Conservation (phyloP, 2,329 filamentous ascomycete genomes). For the Pestalotiopsis fici region DNA sequence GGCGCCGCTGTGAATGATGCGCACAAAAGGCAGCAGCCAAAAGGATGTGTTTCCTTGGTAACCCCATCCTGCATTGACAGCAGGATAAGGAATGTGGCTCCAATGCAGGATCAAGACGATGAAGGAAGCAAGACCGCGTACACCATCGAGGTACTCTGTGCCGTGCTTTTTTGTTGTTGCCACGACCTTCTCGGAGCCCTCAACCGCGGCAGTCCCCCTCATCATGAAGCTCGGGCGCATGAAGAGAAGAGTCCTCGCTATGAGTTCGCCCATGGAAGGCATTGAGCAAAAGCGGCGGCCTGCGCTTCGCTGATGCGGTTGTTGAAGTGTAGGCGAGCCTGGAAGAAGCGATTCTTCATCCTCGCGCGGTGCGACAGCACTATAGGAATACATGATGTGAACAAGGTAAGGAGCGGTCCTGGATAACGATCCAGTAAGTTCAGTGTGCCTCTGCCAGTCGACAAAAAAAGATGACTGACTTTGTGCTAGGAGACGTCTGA, state of each 20-base stretch:
- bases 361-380: constrained; percentile 15
- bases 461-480: background rate
- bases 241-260: constrained; percentile 20
- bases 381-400: constrained; percentile 18
- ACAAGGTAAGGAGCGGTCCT: background rate
- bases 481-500: background rate
- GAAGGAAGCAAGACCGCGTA: constrained; percentile 40
- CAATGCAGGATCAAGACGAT: constrained; percentile 41
- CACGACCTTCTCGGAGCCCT: constrained; percentile 18
- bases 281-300: background rate
- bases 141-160: constrained; percentile 40
- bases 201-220: constrained; percentile 14
- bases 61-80: constrained; percentile 31
- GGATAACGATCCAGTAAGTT: background rate
- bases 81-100: constrained; percentile 27
- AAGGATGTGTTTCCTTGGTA: constrained; percentile 29
- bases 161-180: constrained; percentile 21
- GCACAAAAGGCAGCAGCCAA: constrained; percentile 38
- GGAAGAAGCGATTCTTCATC: constrained; percentile 26
- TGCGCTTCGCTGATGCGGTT: constrained; percentile 7
- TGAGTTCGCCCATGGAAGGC: constrained; percentile 14
- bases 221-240: constrained; percentile 27
- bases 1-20: constrained; percentile 36
- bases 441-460: background rate
- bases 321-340: constrained; percentile 11